These are phyloP conservation scores for Salix caprea DNA, from an alignment of 345 rosid species.

Conservation along the genomic window DNA sequence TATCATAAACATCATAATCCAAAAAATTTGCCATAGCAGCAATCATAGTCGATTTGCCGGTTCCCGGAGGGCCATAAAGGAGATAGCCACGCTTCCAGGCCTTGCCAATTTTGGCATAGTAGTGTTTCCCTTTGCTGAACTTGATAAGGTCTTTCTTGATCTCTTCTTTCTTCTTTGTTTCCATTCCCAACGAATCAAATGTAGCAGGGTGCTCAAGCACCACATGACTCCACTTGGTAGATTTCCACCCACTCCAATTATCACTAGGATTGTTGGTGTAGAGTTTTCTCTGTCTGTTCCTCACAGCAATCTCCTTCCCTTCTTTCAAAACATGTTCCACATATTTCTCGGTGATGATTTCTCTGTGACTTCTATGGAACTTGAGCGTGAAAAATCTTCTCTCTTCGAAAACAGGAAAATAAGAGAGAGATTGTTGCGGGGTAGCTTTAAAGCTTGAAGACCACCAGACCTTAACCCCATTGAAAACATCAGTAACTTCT, in stretches of 20 bases:
- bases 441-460: background rate
- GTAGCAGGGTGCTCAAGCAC: conserved; percentile 4
- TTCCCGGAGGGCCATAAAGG: conserved; percentile 72
- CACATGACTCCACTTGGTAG: conserved; percentile 14
- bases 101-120: conserved; percentile 53
- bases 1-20: conserved; percentile 25
- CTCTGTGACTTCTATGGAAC: conserved; percentile 1
- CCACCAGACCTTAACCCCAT: conserved; percentile 16
- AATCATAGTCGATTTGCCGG: conserved; percentile 68
- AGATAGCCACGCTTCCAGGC: conserved; percentile 78
- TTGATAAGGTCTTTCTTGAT: conserved; percentile 49
- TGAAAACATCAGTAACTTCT: background rate
- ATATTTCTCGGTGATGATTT: background rate
- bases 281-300: conserved; percentile 17
- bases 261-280: conserved; percentile 14
- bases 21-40: conserved; percentile 71
- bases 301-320: conserved; percentile 10
- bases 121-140: conserved; percentile 54
- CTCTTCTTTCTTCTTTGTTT: conserved; percentile 31
- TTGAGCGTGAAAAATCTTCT: conserved; percentile 1
- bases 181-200: conserved; percentile 45
- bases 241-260: background rate
- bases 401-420: background rate
- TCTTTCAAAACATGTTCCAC: conserved; percentile 5
- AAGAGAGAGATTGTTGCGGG: background rate